These are phyloP conservation scores for Annona squamosa DNA, from an alignment of 164 flowering plant genomes.

Conservation along the genomic window DNA sequence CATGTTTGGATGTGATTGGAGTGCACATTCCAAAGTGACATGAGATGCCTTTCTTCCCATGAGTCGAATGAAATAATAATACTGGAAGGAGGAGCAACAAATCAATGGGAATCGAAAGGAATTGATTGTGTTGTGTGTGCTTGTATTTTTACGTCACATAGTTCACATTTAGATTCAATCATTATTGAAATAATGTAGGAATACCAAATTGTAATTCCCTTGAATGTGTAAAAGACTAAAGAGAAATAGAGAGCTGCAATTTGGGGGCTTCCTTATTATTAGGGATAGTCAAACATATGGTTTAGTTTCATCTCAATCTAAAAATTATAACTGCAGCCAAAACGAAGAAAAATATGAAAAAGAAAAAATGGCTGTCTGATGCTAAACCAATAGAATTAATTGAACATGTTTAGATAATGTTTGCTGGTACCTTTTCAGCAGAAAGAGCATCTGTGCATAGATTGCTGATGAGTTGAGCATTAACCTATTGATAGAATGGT, in stretches of 20 bases:
- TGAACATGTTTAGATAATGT: not conserved
- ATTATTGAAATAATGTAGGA: not conserved
- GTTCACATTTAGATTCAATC: not conserved
- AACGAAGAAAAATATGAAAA: not conserved
- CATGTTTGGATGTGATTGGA: constrained; percentile 23
- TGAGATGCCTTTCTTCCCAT: constrained; percentile 26
- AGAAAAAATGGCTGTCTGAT: not conserved
- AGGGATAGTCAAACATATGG: not conserved
- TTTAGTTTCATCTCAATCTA: no score
- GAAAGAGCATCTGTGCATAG: constrained; percentile 22
- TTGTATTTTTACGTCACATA: not conserved
- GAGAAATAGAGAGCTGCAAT: not conserved
- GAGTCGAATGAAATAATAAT: constrained; percentile 22
- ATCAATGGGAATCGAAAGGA: not conserved
- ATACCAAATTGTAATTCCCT: not conserved
- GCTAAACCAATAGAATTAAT: not conserved
- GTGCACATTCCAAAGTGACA: constrained; percentile 21
- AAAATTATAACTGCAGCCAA: not conserved
- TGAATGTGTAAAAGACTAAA: not conserved
- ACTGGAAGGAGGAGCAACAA: constrained; percentile 10
- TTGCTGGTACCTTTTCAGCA: constrained; percentile 15
- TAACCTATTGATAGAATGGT: constrained; percentile 9
- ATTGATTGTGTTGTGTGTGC: not conserved
- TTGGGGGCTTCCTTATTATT: not conserved
- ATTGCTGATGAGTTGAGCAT: constrained; percentile 22